Percentiles rank a stretch among this genome's conserved stretches.
Conservation (phyloP, 306 rosid genomes). For the Erythrophleum fordii region DNA sequence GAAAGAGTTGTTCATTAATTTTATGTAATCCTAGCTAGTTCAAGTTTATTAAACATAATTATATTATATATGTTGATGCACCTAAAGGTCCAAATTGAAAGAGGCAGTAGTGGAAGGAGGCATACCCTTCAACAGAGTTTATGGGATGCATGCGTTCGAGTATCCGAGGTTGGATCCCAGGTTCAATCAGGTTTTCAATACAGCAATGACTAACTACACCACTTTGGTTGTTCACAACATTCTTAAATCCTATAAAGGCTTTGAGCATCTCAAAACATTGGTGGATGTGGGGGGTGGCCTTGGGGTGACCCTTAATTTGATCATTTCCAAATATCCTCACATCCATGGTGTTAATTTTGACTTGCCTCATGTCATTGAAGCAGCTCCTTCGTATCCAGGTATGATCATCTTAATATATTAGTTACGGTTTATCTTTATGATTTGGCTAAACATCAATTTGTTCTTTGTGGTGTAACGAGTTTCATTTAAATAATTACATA, state of each 20-base stretch:
- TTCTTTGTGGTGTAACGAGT: too few species aligned
- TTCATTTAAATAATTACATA: too few species aligned
- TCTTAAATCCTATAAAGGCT: constrained; percentile 53
- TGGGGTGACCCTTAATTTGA: constrained; percentile 51
- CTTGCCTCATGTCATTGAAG: constrained; percentile 53
- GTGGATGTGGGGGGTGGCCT: constrained; percentile 74
- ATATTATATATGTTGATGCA: too few species aligned
- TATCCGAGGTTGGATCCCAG: constrained; percentile 42
- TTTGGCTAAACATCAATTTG: too few species aligned
- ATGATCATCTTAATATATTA: neutral
- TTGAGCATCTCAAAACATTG: constrained; percentile 42
- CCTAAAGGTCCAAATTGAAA: constrained; percentile 47
- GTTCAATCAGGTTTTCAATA: constrained; percentile 55
- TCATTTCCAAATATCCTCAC: constrained; percentile 54
- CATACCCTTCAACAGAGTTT: constrained; percentile 46
- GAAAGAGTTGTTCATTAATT: too few species aligned
- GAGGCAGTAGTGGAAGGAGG: constrained; percentile 55
- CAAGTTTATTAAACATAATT: too few species aligned
- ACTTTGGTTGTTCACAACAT: constrained; percentile 33
- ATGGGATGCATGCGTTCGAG: constrained; percentile 50
- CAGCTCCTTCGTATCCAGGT: constrained; percentile 55
- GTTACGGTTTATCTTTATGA: too few species aligned
- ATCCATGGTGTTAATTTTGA: constrained; percentile 46
- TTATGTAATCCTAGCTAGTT: too few species aligned
- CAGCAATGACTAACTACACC: constrained; percentile 47